Evolutionary conservation across 2,329 filamentous ascomycete genomes (phyloP).

Genomic region (Coniochaeta sp.): DNA sequence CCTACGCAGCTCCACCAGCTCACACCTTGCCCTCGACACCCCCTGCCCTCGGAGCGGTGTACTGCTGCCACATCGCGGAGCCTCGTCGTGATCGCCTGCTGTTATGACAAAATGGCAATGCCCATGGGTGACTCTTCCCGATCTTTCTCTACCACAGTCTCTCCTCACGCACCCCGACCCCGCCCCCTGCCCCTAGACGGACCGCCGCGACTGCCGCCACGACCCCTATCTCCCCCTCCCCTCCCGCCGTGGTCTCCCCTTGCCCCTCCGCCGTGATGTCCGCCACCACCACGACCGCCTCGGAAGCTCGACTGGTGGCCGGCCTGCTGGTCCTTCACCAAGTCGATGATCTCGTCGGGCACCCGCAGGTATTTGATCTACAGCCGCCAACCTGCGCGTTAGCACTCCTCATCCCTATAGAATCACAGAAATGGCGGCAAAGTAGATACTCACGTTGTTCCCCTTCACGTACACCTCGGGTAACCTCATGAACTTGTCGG

Average conservation of each 20-base stretch:
- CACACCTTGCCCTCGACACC: too few species aligned
- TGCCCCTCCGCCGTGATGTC: constrained; percentile 20
- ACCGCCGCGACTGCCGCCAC: constrained; percentile 26
- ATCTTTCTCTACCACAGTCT: background rate
- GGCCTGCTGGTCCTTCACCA: constrained; percentile 88
- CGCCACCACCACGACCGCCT: constrained; percentile 55
- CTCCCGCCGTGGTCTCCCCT: constrained; percentile 49
- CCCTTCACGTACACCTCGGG: constrained; percentile 94
- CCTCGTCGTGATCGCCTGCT: background rate
- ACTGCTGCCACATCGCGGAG: background rate
- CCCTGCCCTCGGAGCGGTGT: background rate
- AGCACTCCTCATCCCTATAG: constrained; percentile 6
- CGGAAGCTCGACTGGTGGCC: constrained; percentile 56
- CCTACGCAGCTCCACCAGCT: too few species aligned
- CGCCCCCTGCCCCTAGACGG: background rate
- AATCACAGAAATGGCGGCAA: background rate
- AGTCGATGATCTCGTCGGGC: constrained; percentile 91
- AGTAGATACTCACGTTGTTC: constrained; percentile 73
- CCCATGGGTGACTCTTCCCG: background rate
- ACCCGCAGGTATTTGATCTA: constrained; percentile 98
- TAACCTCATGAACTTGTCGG: constrained; percentile 86
- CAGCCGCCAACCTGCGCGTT: constrained; percentile 9
- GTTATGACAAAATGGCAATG: background rate
- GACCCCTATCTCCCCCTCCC: constrained; percentile 24
- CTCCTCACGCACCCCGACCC: background rate